Percentiles rank a stretch among this genome's conserved stretches.
phyloP scores from a whole-genome alignment of 257 asterid species.

The Scutellaria baicalensis region DNA sequence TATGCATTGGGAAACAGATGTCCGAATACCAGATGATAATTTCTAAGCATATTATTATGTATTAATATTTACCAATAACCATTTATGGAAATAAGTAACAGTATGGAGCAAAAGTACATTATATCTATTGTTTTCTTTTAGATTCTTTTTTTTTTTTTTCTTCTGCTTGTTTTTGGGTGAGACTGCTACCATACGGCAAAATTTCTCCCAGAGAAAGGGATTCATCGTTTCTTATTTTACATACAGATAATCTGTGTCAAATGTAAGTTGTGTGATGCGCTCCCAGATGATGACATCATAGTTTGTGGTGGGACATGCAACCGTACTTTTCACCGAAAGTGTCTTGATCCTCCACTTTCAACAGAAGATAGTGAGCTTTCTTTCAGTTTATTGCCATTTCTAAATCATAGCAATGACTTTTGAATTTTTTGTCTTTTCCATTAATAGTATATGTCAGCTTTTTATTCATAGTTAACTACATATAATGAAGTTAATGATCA shows the following conservation, averaged over 20 bases:
- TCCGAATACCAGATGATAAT: not conserved
- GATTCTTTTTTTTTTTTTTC: not conserved
- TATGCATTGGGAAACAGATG: not conserved
- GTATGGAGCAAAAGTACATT: not conserved
- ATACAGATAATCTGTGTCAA: slow-evolving; percentile 86
- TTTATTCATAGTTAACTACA: slow-evolving; percentile 11
- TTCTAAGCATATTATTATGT: not conserved
- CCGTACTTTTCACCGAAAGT: slow-evolving; percentile 89
- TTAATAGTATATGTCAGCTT: not conserved
- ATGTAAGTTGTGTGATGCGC: slow-evolving; percentile 75
- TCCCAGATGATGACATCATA: slow-evolving; percentile 86
- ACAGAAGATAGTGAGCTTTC: slow-evolving; percentile 74
- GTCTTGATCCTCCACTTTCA: slow-evolving; percentile 85
- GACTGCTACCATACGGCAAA: not conserved
- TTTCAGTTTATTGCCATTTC: slow-evolving; percentile 7
- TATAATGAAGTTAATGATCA: slow-evolving; percentile 11
- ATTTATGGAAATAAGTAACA: not conserved
- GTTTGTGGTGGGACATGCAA: slow-evolving; percentile 96
- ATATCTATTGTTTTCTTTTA: not conserved
- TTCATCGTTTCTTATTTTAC: slow-evolving; percentile 15
- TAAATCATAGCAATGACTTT: not conserved
- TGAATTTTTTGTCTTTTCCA: slow-evolving; percentile 1
- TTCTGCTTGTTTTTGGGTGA: not conserved
- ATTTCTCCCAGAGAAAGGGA: not conserved
- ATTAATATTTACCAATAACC: not conserved